phyloP scores from a whole-genome alignment of 768 basidiomycete genomes.

The Dioszegia aurantiaca region DNA sequence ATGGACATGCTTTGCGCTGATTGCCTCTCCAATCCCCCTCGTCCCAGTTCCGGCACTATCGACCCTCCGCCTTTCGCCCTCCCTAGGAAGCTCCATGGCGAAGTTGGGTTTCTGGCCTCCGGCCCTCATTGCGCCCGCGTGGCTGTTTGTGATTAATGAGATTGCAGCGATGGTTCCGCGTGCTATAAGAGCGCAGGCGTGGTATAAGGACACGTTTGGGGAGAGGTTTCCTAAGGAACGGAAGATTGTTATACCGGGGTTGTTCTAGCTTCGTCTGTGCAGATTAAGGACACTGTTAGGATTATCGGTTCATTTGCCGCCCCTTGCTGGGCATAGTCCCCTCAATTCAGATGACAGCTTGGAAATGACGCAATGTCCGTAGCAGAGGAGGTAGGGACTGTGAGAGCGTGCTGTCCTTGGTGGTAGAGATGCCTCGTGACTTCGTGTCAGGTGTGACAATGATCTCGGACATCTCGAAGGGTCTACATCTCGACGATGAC shows the following conservation, averaged over 20 bases:
- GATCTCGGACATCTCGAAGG: no score
- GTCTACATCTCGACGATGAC: constrained; percentile 42
- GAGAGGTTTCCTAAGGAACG: constrained; percentile 72
- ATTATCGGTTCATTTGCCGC: no score
- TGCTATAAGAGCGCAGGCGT: constrained; percentile 69
- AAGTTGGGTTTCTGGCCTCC: constrained; percentile 13
- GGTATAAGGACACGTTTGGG: constrained; percentile 75
- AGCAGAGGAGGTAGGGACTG: no score
- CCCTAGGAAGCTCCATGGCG: not conserved
- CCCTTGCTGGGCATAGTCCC: no score
- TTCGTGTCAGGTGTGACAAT: no score
- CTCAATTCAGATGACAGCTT: no score
- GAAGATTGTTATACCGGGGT: constrained; percentile 73
- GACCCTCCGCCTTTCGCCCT: constrained; percentile 2
- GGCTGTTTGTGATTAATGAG: constrained; percentile 73
- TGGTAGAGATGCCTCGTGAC: no score
- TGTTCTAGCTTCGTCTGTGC: constrained; percentile 56
- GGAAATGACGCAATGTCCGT: no score
- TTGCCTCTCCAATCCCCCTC: constrained; percentile 54
- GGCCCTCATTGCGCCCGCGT: constrained; percentile 64
- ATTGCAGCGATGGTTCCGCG: constrained; percentile 75
- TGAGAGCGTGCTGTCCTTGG: no score
- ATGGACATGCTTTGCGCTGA: constrained; percentile 83
- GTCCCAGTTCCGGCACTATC: constrained; percentile 14
- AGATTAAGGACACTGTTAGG: no score